Percentiles rank a stretch among this genome's conserved stretches.
phyloP scores from a whole-genome alignment of 129 eudicot genomes.

The Artemisia argyi region DNA sequence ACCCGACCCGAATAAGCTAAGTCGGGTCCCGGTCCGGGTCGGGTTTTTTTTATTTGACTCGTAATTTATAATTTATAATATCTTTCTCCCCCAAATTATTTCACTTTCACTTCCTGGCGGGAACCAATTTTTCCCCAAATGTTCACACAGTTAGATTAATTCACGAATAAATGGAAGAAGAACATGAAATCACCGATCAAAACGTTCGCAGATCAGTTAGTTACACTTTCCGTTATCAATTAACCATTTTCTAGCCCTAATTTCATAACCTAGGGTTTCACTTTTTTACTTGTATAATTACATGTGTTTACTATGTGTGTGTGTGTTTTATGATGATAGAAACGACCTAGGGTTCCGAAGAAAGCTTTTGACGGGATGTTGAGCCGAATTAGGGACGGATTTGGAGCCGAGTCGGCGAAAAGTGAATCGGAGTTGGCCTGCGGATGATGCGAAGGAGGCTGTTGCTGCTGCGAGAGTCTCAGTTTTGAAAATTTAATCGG shows the following conservation, averaged over 20 bases:
- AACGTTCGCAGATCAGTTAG: conserved; percentile 69
- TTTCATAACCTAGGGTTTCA: conserved; percentile 23
- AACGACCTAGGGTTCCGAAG: conserved; percentile 67
- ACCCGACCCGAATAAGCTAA: too few species aligned
- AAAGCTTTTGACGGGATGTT: conserved; percentile 30
- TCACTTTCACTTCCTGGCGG: too few species aligned
- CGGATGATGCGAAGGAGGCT: conserved; percentile 43
- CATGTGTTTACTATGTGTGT: neutral
- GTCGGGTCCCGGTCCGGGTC: too few species aligned
- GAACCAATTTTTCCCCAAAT: conserved; percentile 4
- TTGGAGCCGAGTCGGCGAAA: conserved; percentile 54
- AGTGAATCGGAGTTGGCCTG: conserved; percentile 42
- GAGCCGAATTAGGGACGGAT: conserved; percentile 26
- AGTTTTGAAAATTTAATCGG: too few species aligned
- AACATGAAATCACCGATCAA: conserved; percentile 43
- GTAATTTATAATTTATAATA: too few species aligned
- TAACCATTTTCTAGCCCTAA: neutral
- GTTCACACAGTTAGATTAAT: conserved; percentile 9
- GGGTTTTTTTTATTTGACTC: too few species aligned
- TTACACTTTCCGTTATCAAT: neutral
- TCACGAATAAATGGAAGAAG: conserved; percentile 56
- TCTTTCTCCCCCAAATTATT: too few species aligned
- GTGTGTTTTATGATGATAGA: conserved; percentile 42
- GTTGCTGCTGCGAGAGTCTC: too few species aligned
- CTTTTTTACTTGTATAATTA: neutral